Evolutionary conservation across 345 rosid genomes (phyloP).

Genomic region (Clausena lansium): DNA sequence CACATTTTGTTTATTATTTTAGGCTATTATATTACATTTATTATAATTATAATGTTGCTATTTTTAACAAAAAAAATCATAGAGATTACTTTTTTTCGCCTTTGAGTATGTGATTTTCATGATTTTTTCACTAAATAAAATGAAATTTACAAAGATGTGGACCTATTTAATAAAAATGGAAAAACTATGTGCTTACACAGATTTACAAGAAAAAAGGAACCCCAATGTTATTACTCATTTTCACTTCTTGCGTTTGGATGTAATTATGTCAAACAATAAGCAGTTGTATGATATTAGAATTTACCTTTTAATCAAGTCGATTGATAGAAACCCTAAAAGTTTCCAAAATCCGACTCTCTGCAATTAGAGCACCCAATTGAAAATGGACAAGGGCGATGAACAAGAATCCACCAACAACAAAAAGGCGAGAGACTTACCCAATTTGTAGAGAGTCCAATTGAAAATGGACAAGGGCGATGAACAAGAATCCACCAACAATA

Average conservation of each 20-base stretch:
- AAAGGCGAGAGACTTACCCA: neutral
- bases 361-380: neutral
- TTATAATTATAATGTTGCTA: too few relatives aligned
- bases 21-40: too few relatives aligned
- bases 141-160: neutral
- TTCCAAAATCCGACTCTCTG: neutral
- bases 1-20: too few relatives aligned
- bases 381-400: neutral
- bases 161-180: neutral
- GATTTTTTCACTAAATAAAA: too few relatives aligned
- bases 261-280: too few relatives aligned
- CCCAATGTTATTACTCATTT: neutral
- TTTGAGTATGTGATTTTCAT: too few relatives aligned
- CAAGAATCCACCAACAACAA: conserved; percentile 1
- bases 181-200: too few relatives aligned
- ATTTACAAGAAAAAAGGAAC: too few relatives aligned
- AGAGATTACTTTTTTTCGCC: too few relatives aligned
- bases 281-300: too few relatives aligned
- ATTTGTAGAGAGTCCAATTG: neutral
- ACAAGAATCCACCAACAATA: conserved; percentile 13
- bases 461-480: neutral
- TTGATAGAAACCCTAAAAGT: neutral
- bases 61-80: too few relatives aligned
- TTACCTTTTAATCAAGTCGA: neutral
- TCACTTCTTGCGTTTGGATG: too few relatives aligned